phyloP scores from a whole-genome alignment of 176 grass and related monocot species.

The Saccharum spontaneum region DNA sequence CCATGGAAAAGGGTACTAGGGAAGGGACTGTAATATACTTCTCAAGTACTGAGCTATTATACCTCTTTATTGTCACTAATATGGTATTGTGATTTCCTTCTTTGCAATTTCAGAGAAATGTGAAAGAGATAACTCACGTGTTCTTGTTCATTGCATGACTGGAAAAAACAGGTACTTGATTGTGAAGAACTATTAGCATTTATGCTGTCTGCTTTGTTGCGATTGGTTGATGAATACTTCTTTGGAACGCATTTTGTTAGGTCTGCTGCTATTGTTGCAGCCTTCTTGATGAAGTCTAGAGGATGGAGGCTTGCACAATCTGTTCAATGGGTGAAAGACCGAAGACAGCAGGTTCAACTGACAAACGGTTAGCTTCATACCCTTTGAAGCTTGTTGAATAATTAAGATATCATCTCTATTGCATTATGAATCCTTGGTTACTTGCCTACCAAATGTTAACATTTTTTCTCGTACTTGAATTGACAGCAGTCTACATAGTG shows the following conservation, averaged over 20 bases:
- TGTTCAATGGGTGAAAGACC: constrained; percentile 78
- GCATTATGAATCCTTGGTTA: background rate
- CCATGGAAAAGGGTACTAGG: background rate
- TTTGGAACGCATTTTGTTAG: constrained; percentile 43
- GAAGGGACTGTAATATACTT: background rate
- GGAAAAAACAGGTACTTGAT: constrained; percentile 74
- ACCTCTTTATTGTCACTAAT: background rate
- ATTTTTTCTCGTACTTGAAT: background rate
- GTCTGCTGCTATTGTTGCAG: constrained; percentile 68
- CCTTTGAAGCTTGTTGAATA: constrained; percentile 17
- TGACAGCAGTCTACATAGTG: background rate
- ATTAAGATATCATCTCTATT: background rate
- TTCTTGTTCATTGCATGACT: constrained; percentile 90
- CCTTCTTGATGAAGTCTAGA: constrained; percentile 76
- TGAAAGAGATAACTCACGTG: constrained; percentile 48
- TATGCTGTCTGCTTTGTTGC: constrained; percentile 12
- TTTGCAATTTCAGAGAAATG: constrained; percentile 69
- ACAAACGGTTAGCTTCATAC: constrained; percentile 59
- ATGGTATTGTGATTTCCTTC: constrained; percentile 14
- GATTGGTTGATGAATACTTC: constrained; percentile 28
- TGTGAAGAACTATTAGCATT: constrained; percentile 11
- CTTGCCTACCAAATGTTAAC: background rate
- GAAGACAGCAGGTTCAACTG: constrained; percentile 53
- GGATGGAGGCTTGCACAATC: constrained; percentile 64
- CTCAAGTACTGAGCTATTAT: background rate